Percentiles rank a stretch among this genome's conserved stretches.
phyloP scores from a whole-genome alignment of 495 filamentous ascomycete species.

The Parathielavia appendiculata region DNA sequence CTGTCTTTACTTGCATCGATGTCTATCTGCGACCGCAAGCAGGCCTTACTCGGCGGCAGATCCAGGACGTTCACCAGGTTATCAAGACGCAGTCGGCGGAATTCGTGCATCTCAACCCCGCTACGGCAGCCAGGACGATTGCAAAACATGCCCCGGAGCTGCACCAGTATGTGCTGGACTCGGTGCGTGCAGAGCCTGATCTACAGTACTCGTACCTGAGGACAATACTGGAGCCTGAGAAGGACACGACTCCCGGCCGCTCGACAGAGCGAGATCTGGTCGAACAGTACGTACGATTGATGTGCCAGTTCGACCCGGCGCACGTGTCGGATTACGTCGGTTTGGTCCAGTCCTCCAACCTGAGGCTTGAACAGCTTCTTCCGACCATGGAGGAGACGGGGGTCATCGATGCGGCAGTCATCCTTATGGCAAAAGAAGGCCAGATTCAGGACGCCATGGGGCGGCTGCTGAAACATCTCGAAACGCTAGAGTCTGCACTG shows the following conservation, averaged over 20 bases:
- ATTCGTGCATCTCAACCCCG: conserved; percentile 64
- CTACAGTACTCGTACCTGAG: conserved; percentile 73
- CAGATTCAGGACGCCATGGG: conserved; percentile 78
- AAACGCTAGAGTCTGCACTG: conserved; percentile 71
- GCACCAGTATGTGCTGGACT: conserved; percentile 63
- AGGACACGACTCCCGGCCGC: conserved; percentile 38
- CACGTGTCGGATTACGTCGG: conserved; percentile 86
- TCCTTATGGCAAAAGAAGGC: conserved; percentile 86
- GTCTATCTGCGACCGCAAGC: conserved; percentile 71
- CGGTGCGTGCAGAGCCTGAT: conserved; percentile 56
- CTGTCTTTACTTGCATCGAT: conserved; percentile 72
- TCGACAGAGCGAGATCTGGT: conserved; percentile 51
- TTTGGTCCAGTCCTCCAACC: conserved; percentile 67
- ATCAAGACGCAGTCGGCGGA: conserved; percentile 63
- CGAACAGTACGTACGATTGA: conserved; percentile 82
- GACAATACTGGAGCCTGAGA: conserved; percentile 67
- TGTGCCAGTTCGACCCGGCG: conserved; percentile 75
- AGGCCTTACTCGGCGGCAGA: conserved; percentile 67
- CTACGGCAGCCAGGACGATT: conserved; percentile 63
- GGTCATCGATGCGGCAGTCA: conserved; percentile 86
- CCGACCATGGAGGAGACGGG: conserved; percentile 84
- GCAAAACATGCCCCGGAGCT: conserved; percentile 60
- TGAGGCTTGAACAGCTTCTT: conserved; percentile 75
- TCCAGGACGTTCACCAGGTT: conserved; percentile 66
- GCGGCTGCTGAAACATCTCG: conserved; percentile 71